Conservation (phyloP, 1,284 basidiomycete genomes). For the Cutaneotrichosporon dermatis region DNA sequence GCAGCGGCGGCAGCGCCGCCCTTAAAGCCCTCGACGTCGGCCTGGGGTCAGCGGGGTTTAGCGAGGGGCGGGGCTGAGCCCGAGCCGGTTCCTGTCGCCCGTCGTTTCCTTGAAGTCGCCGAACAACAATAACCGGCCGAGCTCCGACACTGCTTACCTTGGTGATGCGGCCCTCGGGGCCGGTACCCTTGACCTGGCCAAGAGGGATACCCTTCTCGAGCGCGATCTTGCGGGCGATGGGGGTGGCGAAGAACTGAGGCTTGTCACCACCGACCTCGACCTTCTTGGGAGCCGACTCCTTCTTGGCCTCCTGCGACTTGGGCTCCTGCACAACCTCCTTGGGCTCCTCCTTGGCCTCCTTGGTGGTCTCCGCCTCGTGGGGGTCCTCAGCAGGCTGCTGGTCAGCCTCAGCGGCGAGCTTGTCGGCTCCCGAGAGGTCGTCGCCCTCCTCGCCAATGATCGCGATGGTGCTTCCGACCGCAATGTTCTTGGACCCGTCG, state of each 20-base stretch:
- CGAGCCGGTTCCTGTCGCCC: too few species aligned
- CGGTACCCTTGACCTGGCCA: conserved; percentile 84
- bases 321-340: conserved; percentile 47
- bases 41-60: conserved; percentile 17
- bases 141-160: conserved; percentile 54
- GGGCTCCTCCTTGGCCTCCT: conserved; percentile 13
- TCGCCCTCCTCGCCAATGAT: conserved; percentile 91
- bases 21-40: conserved; percentile 84
- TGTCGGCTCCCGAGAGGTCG: conserved; percentile 75
- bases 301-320: conserved; percentile 43
- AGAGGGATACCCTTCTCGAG: conserved; percentile 91
- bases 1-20: conserved; percentile 52
- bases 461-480: conserved; percentile 82
- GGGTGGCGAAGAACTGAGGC: conserved; percentile 77
- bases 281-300: too few species aligned
- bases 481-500: conserved; percentile 81
- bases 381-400: conserved; percentile 7
- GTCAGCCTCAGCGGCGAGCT: conserved; percentile 60
- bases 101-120: too few species aligned
- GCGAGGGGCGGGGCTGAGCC: too few species aligned
- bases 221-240: conserved; percentile 94
- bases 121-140: too few species aligned
- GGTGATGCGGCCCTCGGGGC: conserved; percentile 89
- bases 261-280: conserved; percentile 51
- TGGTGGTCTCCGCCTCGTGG: conserved; percentile 41